Evolutionary conservation across 176 grass and related monocot species (phyloP), one percentile per base, ranked within the genome.

Genomic region (Luzula sylvatica): DNA sequence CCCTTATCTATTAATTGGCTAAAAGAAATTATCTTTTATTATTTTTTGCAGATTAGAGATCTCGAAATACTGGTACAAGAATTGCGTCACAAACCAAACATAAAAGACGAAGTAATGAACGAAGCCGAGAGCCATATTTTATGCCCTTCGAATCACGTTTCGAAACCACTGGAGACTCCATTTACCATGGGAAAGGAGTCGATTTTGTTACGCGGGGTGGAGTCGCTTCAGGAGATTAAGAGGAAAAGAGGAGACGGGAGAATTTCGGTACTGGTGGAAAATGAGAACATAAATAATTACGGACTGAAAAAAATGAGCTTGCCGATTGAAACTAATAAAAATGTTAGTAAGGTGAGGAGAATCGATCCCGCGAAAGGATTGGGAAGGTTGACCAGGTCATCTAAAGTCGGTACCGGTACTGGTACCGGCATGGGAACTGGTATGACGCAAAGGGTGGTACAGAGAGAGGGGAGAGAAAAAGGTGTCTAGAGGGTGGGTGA

Each of bases 1-100:
- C 27, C 12, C 14, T 27, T 8, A 47, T 3, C 17, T 47, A 11
- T 9, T 46, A 26, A 47, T 19, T 28, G 23, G 12, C 46, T 9
- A 9, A 17, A 26, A 27, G 27, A 19, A 47, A 12, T 64, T 2
- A 30, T 20, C 32, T 50, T 26, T 51, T 72, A 42, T 1, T 11
- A 1, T 62, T 20, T 24, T 78, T 75, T 47, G 45, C 75, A 98
- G 92, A 59, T 83, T 8, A 74, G 56, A 46, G 60, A 98, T 1
- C 77, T 90, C 11, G 75, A 98, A 72, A 83, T 35, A 14, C 76
- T 72, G 13, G 28, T 82, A 58, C 71, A 69, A 5, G 70, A 60
- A 24, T 11, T 13, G 38, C 25, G 24, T 53, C 51, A 62, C 2
- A 44, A 53, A 30, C 47, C 46, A 48, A 53, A 15, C 40, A 35